These are phyloP conservation scores for Cadophora gregata DNA, from an alignment of 2,329 filamentous ascomycete species.

Conservation along the genomic window DNA sequence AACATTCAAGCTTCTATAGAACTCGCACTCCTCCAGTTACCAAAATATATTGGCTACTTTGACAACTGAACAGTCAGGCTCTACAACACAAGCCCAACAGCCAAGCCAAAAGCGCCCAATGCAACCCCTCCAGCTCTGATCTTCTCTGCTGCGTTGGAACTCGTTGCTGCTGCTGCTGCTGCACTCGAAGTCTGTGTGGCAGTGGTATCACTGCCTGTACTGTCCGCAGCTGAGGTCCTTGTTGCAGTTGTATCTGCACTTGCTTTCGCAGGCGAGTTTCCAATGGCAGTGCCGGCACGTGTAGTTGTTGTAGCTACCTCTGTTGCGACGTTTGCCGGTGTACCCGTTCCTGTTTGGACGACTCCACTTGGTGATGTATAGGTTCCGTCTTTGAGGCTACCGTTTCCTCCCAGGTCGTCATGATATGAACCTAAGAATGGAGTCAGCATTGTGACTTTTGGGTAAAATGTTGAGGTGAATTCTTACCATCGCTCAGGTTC, in stretches of 20 bases:
- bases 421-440: not conserved
- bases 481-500: not conserved
- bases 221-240: not conserved
- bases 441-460: not conserved
- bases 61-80: not conserved
- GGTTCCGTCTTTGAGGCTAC: slow-evolving; percentile 11
- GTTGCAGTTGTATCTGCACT: not conserved
- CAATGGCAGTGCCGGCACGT: not conserved
- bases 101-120: slow-evolving; percentile 7
- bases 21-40: too few relatives aligned
- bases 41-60: too few relatives aligned
- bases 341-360: slow-evolving; percentile 15
- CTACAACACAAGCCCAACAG: slow-evolving; percentile 13
- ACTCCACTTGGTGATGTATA: slow-evolving; percentile 13
- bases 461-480: not conserved
- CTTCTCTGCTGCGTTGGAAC: slow-evolving; percentile 2
- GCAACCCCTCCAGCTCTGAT: not conserved
- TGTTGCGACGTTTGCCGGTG: slow-evolving; percentile 8
- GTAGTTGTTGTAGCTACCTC: not conserved
- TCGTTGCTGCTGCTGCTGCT: not conserved
- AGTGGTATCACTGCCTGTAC: not conserved
- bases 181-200: slow-evolving; percentile 3
- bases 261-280: not conserved
- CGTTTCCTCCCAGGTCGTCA: slow-evolving; percentile 14
- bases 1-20: too few relatives aligned